Percentiles rank a stretch among this genome's conserved stretches.
phyloP scores from a whole-genome alignment of 768 basidiomycete genomes.

The Boletales sp. region DNA sequence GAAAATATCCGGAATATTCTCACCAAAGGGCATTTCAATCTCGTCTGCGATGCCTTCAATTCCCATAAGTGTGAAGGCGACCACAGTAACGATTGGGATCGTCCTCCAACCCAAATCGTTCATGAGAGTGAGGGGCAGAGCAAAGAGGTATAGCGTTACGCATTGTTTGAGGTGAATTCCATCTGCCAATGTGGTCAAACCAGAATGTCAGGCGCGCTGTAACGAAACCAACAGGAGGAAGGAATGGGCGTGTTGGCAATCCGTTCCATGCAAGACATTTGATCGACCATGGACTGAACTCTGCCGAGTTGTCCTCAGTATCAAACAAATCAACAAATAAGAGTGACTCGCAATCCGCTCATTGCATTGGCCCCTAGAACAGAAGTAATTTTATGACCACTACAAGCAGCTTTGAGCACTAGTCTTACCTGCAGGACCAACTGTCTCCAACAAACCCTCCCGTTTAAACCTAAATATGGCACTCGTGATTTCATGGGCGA shows the following conservation, averaged over 20 bases:
- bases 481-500: conserved; percentile 76
- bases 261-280: conserved; percentile 86
- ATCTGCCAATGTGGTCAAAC: conserved; percentile 40
- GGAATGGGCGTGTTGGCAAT: conserved; percentile 86
- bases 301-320: conserved; percentile 35
- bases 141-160: conserved; percentile 88
- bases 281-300: conserved; percentile 78
- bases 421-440: conserved; percentile 77
- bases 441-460: conserved; percentile 80
- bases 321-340: not conserved
- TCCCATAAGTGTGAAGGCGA: conserved; percentile 90
- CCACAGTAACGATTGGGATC: conserved; percentile 80
- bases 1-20: conserved; percentile 10
- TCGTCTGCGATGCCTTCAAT: conserved; percentile 95
- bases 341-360: conserved; percentile 52
- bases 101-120: conserved; percentile 80
- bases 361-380: conserved; percentile 71
- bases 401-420: not conserved
- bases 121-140: conserved; percentile 83
- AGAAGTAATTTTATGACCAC: conserved; percentile 1
- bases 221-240: conserved; percentile 52
- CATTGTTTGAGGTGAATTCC: conserved; percentile 94
- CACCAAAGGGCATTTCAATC: conserved; percentile 94
- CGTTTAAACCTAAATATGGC: conserved; percentile 70
- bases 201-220: not conserved